Base-by-base conservation (phyloP, 768 basidiomycete genomes). In the Cantharellus anzutake region DNA sequence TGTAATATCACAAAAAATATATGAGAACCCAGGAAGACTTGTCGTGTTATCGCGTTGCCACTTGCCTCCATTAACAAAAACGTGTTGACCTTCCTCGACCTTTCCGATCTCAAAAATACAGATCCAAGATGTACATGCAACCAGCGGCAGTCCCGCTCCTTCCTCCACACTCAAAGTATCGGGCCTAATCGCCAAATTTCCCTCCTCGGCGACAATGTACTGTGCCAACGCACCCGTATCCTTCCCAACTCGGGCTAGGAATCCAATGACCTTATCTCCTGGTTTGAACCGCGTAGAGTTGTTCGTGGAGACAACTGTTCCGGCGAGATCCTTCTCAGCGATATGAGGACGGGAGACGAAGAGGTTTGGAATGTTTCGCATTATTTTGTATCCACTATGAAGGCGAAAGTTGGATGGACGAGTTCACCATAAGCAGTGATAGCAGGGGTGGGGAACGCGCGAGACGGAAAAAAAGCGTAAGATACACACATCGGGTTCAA, bases 221-320 rank as follows among this genome's bases (percentile, higher is more conserved):
- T 86, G 71, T 3, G 77, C 73, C 34, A 87, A 73, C 2, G 78
- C 69, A 3, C 85, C 85, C 65, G 78, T 73, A 11, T 73, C 70
- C 0, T 73, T 72, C 44, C 20, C 20, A 48, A 11, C 44, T 48
- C 44, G 44, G 44, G 44, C 44, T 48, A 48, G 44, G 44, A 48
- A 20, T 11, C 44, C 44, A 20, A 48, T 20, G 44, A 11, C 44
- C 11, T 48, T 20, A 48, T 48, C 44, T 1, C 11, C 44, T 11
- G 44, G 44, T 11, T 48, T 20, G 14, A 20, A 11, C 44, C 20
- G 14, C 20, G 11, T 48, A 11, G 44, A 48, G 20, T 29, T 29
- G 20, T 29, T 29, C 20, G 20, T 29, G 20, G 20, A 29, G 20
- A 29, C 44, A 11, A 48, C 44, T 11, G 44, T 48, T 48, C 44